phyloP scores from a whole-genome alignment of 2,329 filamentous ascomycete genomes.

The Ophiostoma novo-ulmi region DNA sequence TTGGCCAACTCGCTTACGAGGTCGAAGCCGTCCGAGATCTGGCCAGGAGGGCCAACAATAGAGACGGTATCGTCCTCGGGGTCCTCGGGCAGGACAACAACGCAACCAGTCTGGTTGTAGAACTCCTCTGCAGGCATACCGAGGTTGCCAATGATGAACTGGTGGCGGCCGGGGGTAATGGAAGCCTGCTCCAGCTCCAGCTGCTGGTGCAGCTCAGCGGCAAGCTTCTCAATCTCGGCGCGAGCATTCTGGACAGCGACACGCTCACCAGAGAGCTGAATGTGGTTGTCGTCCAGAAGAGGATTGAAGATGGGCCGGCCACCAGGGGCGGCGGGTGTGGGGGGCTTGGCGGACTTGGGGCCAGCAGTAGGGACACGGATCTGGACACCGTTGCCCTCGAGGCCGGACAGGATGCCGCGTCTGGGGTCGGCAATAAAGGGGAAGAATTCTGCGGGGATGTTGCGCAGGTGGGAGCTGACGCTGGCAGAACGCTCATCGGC shows the following conservation, averaged over 20 bases:
- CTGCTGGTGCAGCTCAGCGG: conserved; percentile 67
- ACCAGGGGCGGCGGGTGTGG: conserved; percentile 55
- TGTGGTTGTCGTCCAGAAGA: conserved; percentile 63
- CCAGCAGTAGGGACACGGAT: conserved; percentile 79
- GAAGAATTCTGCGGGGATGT: conserved; percentile 86
- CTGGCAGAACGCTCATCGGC: conserved; percentile 80
- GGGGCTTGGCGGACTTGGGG: conserved; percentile 65
- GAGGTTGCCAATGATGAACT: conserved; percentile 86
- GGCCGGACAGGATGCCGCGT: conserved; percentile 59
- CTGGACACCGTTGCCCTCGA: conserved; percentile 72
- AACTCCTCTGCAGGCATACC: conserved; percentile 80
- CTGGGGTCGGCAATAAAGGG: conserved; percentile 85
- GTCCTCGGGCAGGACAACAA: conserved; percentile 71
- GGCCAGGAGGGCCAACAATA: conserved; percentile 72
- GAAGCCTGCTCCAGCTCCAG: conserved; percentile 72
- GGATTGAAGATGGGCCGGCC: conserved; percentile 66
- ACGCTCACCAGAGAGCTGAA: conserved; percentile 82
- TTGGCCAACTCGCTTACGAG: conserved; percentile 84
- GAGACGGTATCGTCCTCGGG: conserved; percentile 79
- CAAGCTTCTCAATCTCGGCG: conserved; percentile 73
- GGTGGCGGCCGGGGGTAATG: conserved; percentile 82
- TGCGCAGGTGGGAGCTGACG: conserved; percentile 73
- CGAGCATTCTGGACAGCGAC: conserved; percentile 73
- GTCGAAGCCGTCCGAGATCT: conserved; percentile 69
- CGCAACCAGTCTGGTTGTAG: conserved; percentile 83